phyloP scores from a whole-genome alignment of 1,284 basidiomycete genomes.

The Boletus albobrunnescens region DNA sequence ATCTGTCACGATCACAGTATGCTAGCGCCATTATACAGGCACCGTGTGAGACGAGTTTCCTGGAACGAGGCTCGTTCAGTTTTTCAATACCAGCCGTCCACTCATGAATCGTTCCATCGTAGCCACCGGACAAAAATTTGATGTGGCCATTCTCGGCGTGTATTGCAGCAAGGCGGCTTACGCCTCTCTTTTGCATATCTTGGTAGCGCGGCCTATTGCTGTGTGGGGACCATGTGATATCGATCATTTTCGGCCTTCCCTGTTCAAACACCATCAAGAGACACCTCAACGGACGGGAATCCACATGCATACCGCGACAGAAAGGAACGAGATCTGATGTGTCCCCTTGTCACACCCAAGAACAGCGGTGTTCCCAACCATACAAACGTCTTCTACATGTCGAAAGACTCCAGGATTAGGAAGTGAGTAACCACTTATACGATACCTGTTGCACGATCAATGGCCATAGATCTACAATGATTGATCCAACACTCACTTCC shows the following conservation, averaged over 20 bases:
- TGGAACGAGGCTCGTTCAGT: constrained; percentile 22
- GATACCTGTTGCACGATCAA: constrained; percentile 27
- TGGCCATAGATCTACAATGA: constrained; percentile 9
- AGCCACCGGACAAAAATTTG: constrained; percentile 44
- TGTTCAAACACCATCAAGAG: constrained; percentile 15
- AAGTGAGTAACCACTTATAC: constrained; percentile 42
- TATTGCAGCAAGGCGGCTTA: constrained; percentile 39
- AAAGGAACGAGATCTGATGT: constrained; percentile 42
- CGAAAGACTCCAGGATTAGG: constrained; percentile 37
- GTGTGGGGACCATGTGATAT: constrained; percentile 29
- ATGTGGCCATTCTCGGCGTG: constrained; percentile 28
- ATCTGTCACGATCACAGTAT: constrained; percentile 32
- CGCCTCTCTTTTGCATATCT: constrained; percentile 31
- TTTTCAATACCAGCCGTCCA: constrained; percentile 35
- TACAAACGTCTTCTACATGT: constrained; percentile 43
- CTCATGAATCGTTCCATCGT: constrained; percentile 39
- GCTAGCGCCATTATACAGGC: constrained; percentile 36
- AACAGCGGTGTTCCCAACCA: constrained; percentile 40
- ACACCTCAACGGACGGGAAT: constrained; percentile 20
- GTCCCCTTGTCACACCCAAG: constrained; percentile 42
- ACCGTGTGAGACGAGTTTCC: constrained; percentile 30
- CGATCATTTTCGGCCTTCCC: constrained; percentile 30
- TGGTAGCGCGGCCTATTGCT: constrained; percentile 28
- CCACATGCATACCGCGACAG: constrained; percentile 32
- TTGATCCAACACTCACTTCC: constrained; percentile 26